These are phyloP conservation scores for Colletotrichum chlorophyti DNA, from an alignment of 2,329 filamentous ascomycete genomes.

Conservation along the genomic window DNA sequence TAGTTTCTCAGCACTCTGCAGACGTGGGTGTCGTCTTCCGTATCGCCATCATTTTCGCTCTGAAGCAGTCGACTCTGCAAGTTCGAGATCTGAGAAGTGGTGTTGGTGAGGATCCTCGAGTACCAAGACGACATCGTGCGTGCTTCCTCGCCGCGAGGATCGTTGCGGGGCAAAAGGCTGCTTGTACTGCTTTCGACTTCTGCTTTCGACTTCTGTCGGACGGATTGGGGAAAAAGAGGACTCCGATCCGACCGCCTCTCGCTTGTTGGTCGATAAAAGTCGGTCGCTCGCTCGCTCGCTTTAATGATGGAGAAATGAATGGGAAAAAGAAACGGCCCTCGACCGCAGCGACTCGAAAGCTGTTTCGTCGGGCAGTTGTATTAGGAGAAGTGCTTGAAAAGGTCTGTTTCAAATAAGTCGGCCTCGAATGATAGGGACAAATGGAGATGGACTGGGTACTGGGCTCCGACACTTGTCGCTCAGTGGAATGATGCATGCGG, in stretches of 20 bases:
- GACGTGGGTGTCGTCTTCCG: slow-evolving; percentile 91
- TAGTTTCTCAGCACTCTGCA: slow-evolving; percentile 92
- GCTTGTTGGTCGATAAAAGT: background rate
- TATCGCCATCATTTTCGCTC: slow-evolving; percentile 72
- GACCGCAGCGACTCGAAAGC: background rate
- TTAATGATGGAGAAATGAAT: background rate
- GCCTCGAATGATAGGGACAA: slow-evolving; percentile 24
- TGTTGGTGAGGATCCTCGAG: slow-evolving; percentile 72
- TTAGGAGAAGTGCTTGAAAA: slow-evolving; percentile 19
- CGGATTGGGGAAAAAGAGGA: slow-evolving; percentile 25
- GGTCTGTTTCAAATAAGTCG: slow-evolving; percentile 28
- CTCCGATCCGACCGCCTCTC: slow-evolving; percentile 9
- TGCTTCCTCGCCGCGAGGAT: slow-evolving; percentile 24
- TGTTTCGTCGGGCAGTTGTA: slow-evolving; percentile 15
- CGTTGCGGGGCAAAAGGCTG: slow-evolving; percentile 25
- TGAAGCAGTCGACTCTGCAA: slow-evolving; percentile 74
- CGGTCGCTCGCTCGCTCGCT: slow-evolving; percentile 10
- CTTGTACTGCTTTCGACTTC: background rate
- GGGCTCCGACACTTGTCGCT: slow-evolving; percentile 22
- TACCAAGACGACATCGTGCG: slow-evolving; percentile 79
- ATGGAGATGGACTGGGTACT: slow-evolving; percentile 15
- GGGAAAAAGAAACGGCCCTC: background rate
- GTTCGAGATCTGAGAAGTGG: slow-evolving; percentile 69
- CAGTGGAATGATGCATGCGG: slow-evolving; percentile 19
- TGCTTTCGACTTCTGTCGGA: slow-evolving; percentile 12